Conservation (phyloP, 2,329 filamentous ascomycete genomes). For the Colletotrichum trifolii region DNA sequence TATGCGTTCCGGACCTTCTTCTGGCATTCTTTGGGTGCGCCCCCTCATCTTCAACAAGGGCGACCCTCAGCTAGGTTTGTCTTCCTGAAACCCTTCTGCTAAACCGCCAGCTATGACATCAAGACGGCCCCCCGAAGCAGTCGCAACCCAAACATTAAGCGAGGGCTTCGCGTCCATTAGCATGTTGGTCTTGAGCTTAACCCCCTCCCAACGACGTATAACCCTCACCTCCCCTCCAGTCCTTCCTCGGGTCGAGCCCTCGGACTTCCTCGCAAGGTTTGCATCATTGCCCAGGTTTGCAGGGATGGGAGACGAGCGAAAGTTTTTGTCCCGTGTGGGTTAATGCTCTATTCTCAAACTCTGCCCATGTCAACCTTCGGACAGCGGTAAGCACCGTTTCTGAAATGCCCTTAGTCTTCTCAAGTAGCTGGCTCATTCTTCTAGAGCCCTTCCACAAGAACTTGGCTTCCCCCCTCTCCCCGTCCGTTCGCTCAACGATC, state of each 20-base stretch:
- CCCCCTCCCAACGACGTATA: neutral
- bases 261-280: too few species aligned
- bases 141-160: neutral
- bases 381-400: slow-evolving; percentile 1
- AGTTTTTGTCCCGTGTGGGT: neutral
- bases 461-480: neutral
- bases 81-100: neutral
- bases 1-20: neutral
- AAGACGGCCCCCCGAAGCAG: neutral
- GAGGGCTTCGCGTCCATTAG: neutral
- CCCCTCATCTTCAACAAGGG: neutral
- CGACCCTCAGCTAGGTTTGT: neutral
- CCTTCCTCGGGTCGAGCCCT: too few species aligned
- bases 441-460: neutral
- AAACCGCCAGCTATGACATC: slow-evolving; percentile 7
- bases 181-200: neutral
- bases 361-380: slow-evolving; percentile 1
- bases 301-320: neutral
- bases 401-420: neutral
- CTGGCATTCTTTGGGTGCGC: neutral
- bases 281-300: neutral
- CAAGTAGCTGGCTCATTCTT: neutral
- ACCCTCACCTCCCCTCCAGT: too few species aligned
- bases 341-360: slow-evolving; percentile 11
- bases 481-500: neutral